Evolutionary conservation across 805 yeast genomes (phyloP), one percentile per base, ranked within the genome.

Genomic region (Candida pseudofarinosa): DNA sequence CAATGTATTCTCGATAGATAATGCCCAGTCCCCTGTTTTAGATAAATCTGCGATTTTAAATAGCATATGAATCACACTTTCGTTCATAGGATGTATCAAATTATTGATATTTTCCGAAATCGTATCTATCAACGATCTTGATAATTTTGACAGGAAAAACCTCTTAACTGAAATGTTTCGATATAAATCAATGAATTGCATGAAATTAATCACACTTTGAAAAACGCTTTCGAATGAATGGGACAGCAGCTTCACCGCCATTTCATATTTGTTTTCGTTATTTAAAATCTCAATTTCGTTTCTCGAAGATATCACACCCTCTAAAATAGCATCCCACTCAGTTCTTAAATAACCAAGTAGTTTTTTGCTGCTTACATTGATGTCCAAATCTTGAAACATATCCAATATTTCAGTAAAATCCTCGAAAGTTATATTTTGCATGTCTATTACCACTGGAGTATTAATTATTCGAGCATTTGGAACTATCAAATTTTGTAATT

Each of bases 21-120:
- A 42, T 36, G 43, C 41, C 56, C 58, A 52, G 8, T 41, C 39
- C 4, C 50, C 42, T 14, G 28, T 28, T 15, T 39, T 45, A n/a
- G 47, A 35, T 19, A 52, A 33, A 12, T 41, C 32, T 14, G 47
- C 30, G 18, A 55, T 46, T 12, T 56, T 52, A 10, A 51, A 43
- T 34, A 65, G 49, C 13, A 49, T 48, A 14, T 50, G 50, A 4
- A 60, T 54, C 33, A 53, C 47, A 3, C 13, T 16, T 2, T 50
- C 48, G 10, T 44, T 38, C 10, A 47, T 44, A 17, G 52, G 44
- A 13, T 57, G 16, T 19, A 62, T 54, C 7, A 58, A 37, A 2
- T 35, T 37, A 16, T 52, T 51, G 40, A 68, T 64, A 42, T 62
- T 63, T 31, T 59, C 59, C 2, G 71, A 61, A 13, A 68, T 55